Percentiles rank a stretch among this genome's conserved stretches.
These are phyloP conservation scores for Brassica cretica DNA, from an alignment of 345 rosid genomes.

Conservation along the genomic window DNA sequence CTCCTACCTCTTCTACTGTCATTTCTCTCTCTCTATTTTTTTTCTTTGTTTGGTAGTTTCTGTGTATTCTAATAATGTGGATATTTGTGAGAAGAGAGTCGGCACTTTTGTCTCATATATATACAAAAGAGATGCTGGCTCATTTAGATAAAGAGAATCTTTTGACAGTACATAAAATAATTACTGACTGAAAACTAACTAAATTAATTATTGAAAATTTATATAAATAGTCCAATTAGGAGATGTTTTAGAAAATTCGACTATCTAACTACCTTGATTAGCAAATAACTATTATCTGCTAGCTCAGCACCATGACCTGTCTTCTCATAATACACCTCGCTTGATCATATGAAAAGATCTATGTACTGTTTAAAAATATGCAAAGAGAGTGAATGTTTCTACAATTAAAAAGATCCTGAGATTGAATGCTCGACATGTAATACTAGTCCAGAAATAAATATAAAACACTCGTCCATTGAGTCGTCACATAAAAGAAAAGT, in stretches of 20 bases:
- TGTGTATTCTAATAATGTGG: background rate
- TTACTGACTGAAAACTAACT: background rate
- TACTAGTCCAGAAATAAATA: background rate
- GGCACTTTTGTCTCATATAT: slow-evolving; percentile 26
- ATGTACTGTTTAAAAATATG: background rate
- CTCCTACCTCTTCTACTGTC: slow-evolving; percentile 49
- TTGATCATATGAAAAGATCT: background rate
- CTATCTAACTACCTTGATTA: background rate
- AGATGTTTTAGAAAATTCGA: background rate
- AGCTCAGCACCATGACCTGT: background rate
- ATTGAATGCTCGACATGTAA: background rate
- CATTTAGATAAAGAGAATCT: slow-evolving; percentile 9
- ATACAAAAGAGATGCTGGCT: slow-evolving; percentile 21
- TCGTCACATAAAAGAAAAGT: background rate
- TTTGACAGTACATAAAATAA: background rate
- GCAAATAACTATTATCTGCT: background rate
- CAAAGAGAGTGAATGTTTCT: background rate
- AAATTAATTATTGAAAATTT: background rate
- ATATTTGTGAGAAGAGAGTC: slow-evolving; percentile 23
- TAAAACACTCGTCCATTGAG: background rate
- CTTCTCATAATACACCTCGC: background rate
- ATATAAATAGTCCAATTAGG: background rate
- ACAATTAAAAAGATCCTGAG: background rate
- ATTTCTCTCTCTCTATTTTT: background rate
- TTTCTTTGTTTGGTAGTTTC: slow-evolving; percentile 10